Percentiles rank a stretch among this genome's conserved stretches.
These are phyloP conservation scores for Phaeosphaeriaceae sp. DNA, from an alignment of 2,329 filamentous ascomycete genomes.

Conservation along the genomic window DNA sequence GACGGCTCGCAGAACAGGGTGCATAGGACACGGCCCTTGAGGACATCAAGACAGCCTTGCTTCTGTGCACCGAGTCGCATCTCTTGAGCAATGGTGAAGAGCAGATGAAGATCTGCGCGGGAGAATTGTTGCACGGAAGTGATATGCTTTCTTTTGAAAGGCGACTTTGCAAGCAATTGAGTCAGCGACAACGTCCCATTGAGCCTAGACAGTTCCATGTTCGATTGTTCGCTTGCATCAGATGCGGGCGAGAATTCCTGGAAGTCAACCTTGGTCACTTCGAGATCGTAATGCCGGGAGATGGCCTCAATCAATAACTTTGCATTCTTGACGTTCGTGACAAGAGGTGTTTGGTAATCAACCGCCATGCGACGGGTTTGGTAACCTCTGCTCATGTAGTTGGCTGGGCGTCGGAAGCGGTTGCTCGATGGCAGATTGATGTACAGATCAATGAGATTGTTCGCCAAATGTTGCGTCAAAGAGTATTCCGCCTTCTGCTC, in stretches of 20 bases:
- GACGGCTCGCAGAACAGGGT: conserved; percentile 98
- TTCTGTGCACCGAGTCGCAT: conserved; percentile 96
- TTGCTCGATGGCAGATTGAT: conserved; percentile 99
- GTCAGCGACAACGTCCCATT: conserved; percentile 65
- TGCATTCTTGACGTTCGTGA: conserved; percentile 99
- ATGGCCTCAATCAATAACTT: conserved; percentile 97
- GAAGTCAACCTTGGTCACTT: conserved; percentile 83
- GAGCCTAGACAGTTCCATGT: conserved; percentile 58
- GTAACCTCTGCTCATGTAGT: conserved; percentile 98
- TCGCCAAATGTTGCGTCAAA: conserved; percentile 92
- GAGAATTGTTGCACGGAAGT: conserved; percentile 91
- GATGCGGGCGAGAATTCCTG: conserved; percentile 72
- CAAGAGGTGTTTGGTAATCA: conserved; percentile 93
- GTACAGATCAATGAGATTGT: conserved; percentile 97
- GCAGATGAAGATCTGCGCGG: conserved; percentile 83
- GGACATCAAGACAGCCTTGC: conserved; percentile 84
- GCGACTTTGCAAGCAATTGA: conserved; percentile 76
- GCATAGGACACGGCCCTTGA: conserved; percentile 84
- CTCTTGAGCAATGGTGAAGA: conserved; percentile 97
- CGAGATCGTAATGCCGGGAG: conserved; percentile 83
- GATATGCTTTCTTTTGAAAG: conserved; percentile 89
- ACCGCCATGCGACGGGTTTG: conserved; percentile 97
- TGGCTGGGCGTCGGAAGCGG: conserved; percentile 93
- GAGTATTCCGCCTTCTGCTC: conserved; percentile 96
- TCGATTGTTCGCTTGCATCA: conserved; percentile 37